phyloP scores from a whole-genome alignment of 441 rosid species.

The Hypseocharis bilobata region DNA sequence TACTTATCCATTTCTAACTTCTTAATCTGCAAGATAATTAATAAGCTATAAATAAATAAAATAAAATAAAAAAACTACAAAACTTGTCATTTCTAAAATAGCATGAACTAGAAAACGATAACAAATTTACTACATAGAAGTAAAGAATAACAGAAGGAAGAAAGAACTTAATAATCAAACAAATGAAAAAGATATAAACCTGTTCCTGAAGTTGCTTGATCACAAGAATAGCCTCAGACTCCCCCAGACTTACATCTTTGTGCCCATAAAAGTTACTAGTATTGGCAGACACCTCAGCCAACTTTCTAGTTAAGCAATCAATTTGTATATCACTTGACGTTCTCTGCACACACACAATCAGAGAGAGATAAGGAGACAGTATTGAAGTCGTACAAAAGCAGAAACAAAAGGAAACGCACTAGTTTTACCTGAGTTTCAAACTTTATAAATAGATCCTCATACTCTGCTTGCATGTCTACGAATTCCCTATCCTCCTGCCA shows the following conservation, averaged over 20 bases:
- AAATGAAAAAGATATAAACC: constrained; percentile 36
- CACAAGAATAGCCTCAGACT: constrained; percentile 57
- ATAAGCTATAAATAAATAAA: constrained; percentile 7
- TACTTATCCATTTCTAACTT: constrained; percentile 57
- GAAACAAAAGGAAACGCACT: constrained; percentile 21
- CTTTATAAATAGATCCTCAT: constrained; percentile 56
- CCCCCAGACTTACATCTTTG: constrained; percentile 34
- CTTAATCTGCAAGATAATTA: constrained; percentile 40
- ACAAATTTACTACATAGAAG: neutral
- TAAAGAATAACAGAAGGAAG: constrained; percentile 4
- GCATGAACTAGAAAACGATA: neutral
- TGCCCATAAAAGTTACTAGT: constrained; percentile 27
- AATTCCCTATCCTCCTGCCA: constrained; percentile 51
- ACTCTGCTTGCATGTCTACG: constrained; percentile 42
- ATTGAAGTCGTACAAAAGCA: constrained; percentile 10
- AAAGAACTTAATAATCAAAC: too few species aligned
- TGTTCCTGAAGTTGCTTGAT: constrained; percentile 84
- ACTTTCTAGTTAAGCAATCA: constrained; percentile 50
- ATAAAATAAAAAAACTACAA: constrained; percentile 3
- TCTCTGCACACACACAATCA: constrained; percentile 35
- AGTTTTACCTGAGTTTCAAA: constrained; percentile 50
- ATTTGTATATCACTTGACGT: constrained; percentile 50
- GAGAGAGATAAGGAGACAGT: neutral
- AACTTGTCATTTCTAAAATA: neutral
- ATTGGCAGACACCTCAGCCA: constrained; percentile 32